These are phyloP conservation scores for Eucalyptus pauciflora DNA, from an alignment of 345 rosid species.

Conservation along the genomic window DNA sequence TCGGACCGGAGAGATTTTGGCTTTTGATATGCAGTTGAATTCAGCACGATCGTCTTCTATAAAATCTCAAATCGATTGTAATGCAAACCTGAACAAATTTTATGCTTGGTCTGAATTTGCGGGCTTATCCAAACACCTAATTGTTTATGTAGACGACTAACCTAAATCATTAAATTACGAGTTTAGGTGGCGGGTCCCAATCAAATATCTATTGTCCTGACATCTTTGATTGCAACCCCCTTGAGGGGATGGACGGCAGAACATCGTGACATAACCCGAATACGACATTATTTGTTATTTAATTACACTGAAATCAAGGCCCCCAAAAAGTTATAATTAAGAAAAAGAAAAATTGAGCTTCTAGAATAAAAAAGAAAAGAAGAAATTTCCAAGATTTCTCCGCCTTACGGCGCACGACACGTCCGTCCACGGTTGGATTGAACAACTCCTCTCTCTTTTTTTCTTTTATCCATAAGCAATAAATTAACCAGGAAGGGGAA, in stretches of 20 bases:
- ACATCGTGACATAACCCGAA: slow-evolving; percentile 13
- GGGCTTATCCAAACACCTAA: not conserved
- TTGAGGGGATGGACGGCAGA: slow-evolving; percentile 5
- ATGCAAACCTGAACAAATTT: not conserved
- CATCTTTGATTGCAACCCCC: not conserved
- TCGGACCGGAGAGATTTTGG: not conserved
- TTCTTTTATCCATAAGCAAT: not conserved
- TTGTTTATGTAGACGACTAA: not conserved
- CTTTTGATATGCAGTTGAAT: not conserved
- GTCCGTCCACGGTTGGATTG: not conserved
- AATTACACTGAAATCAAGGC: slow-evolving; percentile 28
- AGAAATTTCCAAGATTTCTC: not conserved
- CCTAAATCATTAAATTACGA: not conserved
- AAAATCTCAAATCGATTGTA: not conserved
- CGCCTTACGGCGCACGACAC: not conserved
- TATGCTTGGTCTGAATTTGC: not conserved
- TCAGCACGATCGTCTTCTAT: not conserved
- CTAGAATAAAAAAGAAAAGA: not conserved
- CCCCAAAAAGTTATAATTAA: not conserved
- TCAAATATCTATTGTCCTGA: not conserved
- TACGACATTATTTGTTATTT: slow-evolving; percentile 10
- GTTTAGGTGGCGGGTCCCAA: not conserved
- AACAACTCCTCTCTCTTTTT: not conserved
- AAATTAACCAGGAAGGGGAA: not conserved
- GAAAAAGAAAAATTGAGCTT: not conserved